Conservation (phyloP, 2,329 filamentous ascomycete genomes). For the Ophidiomyces ophidiicola region DNA sequence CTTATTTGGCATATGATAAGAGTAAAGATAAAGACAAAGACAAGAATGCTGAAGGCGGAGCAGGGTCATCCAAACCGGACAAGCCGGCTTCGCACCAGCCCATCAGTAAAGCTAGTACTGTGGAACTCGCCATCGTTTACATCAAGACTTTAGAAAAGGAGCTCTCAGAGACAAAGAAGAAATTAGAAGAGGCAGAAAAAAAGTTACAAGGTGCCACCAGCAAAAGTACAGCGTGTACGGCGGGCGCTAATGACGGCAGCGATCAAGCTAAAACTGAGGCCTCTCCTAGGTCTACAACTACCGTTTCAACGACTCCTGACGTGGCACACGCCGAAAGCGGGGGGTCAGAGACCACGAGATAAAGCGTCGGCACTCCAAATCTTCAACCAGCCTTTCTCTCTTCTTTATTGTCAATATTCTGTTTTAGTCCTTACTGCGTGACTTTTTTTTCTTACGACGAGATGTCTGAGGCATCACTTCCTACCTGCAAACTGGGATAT, state of each 20-base stretch:
- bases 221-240: neutral
- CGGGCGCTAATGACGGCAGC: neutral
- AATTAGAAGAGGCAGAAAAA: constrained; percentile 54
- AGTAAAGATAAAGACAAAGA: constrained; percentile 23
- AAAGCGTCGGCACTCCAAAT: too few relatives aligned
- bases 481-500: too few relatives aligned
- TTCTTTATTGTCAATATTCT: too few relatives aligned
- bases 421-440: too few relatives aligned
- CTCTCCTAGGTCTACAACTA: too few relatives aligned
- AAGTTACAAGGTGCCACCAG: constrained; percentile 25
- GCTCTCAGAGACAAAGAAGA: constrained; percentile 50
- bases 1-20: constrained; percentile 35
- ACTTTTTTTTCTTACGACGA: too few relatives aligned
- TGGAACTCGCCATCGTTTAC: constrained; percentile 93
- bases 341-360: too few relatives aligned
- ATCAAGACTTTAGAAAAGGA: constrained; percentile 75
- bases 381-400: too few relatives aligned
- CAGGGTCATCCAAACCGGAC: constrained; percentile 37
- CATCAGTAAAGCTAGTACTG: constrained; percentile 89
- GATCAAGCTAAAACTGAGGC: neutral
- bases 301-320: too few relatives aligned
- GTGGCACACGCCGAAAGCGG: too few relatives aligned
- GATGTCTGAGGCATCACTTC: too few relatives aligned
- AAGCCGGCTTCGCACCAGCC: constrained; percentile 43
- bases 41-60: constrained; percentile 26